These are phyloP conservation scores for Phytophthora tubulina DNA, from an alignment of 352 stramenopile genomes.

Conservation along the genomic window DNA sequence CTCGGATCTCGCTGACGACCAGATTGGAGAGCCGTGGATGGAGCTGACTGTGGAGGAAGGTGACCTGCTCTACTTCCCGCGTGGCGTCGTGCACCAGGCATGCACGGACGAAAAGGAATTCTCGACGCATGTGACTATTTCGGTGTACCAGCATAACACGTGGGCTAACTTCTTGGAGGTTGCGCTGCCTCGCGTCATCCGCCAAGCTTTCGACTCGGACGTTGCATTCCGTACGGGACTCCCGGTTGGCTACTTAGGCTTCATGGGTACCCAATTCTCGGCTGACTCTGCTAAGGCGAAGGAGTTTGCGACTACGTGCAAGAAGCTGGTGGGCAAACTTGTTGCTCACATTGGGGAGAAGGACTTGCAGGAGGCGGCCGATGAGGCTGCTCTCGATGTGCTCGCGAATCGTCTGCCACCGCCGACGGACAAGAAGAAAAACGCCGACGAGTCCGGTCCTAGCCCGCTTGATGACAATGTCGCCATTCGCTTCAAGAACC, in stretches of 20 bases:
- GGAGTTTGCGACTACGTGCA: constrained; percentile 57
- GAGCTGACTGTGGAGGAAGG: constrained; percentile 87
- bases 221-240: constrained; percentile 78
- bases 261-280: constrained; percentile 76
- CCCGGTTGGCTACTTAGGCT: constrained; percentile 76
- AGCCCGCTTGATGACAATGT: constrained; percentile 61
- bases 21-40: constrained; percentile 85
- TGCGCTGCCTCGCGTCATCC: constrained; percentile 77
- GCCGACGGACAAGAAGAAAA: constrained; percentile 9
- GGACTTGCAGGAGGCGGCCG: constrained; percentile 76
- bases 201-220: constrained; percentile 81
- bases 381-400: constrained; percentile 82
- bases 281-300: constrained; percentile 51
- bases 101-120: constrained; percentile 80
- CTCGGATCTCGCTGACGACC: constrained; percentile 66
- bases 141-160: constrained; percentile 90
- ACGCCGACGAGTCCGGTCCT: constrained; percentile 31
- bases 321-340: constrained; percentile 64
- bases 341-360: constrained; percentile 50
- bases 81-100: constrained; percentile 84
- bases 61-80: constrained; percentile 88
- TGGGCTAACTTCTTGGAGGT: constrained; percentile 91
- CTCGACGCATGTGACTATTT: constrained; percentile 90
- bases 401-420: constrained; percentile 81
- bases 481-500: constrained; percentile 71